Evolutionary conservation across 768 basidiomycete genomes (phyloP).

Genomic region (Tulasnella sp.): DNA sequence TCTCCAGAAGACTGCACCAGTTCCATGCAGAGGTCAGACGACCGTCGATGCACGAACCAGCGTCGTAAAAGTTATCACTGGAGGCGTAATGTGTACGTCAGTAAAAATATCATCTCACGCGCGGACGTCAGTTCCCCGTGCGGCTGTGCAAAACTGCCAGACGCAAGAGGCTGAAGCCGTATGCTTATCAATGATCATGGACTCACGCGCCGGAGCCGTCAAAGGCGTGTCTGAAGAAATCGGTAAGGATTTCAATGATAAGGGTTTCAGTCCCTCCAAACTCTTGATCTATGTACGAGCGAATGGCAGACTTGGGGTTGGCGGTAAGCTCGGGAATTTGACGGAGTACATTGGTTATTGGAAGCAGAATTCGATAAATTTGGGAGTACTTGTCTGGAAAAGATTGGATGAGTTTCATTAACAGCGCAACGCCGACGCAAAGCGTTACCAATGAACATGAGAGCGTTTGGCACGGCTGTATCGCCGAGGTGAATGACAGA

Average conservation of each 20-base stretch:
- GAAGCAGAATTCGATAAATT: slow-evolving; percentile 83
- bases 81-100: neutral
- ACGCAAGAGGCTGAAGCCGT: neutral
- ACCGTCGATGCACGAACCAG: slow-evolving; percentile 80
- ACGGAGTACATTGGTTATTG: slow-evolving; percentile 75
- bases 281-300: slow-evolving; percentile 74
- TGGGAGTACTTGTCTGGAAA: slow-evolving; percentile 77
- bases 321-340: slow-evolving; percentile 64
- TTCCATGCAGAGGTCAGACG: slow-evolving; percentile 88
- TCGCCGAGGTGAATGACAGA: slow-evolving; percentile 76
- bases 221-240: slow-evolving; percentile 83
- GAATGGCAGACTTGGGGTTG: slow-evolving; percentile 59
- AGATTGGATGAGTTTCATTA: neutral
- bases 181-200: neutral
- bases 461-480: slow-evolving; percentile 76
- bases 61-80: slow-evolving; percentile 78
- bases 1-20: slow-evolving; percentile 82
- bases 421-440: neutral
- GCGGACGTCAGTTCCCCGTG: neutral
- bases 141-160: neutral
- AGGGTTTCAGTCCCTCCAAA: slow-evolving; percentile 73
- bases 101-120: neutral
- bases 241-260: slow-evolving; percentile 65
- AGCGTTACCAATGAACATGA: slow-evolving; percentile 70
- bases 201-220: slow-evolving; percentile 74